A percentile compares a stretch with the other conserved stretches of the same genome.
phyloP scores from a whole-genome alignment of 345 rosid species.

The Mallotus nudiflorus region DNA sequence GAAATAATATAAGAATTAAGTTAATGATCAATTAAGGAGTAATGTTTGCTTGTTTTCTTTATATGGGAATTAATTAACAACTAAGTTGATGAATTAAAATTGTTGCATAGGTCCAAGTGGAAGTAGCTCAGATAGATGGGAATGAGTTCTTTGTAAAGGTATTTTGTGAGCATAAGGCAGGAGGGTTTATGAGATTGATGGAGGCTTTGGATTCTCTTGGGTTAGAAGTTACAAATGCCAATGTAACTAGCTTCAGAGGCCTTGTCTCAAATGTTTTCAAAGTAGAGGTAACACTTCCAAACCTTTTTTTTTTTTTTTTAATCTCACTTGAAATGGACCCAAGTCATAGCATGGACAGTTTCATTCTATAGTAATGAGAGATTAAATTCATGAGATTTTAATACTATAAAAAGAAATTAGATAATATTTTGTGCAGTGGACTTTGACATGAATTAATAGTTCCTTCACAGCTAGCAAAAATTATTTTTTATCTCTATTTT shows the following conservation, averaged over 20 bases:
- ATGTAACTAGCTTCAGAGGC: slow-evolving; percentile 68
- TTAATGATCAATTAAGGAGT: neutral
- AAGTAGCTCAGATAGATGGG: slow-evolving; percentile 80
- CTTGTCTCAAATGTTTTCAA: slow-evolving; percentile 88
- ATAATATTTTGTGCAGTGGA: too few species aligned
- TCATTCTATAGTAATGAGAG: too few species aligned
- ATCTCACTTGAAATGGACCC: too few species aligned
- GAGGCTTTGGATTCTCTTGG: slow-evolving; percentile 85
- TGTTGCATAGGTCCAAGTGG: slow-evolving; percentile 72
- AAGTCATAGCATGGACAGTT: too few species aligned
- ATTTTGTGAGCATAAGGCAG: slow-evolving; percentile 78
- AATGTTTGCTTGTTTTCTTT: neutral
- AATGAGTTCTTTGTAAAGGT: slow-evolving; percentile 88
- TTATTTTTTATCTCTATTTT: too few species aligned
- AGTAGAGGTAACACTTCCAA: slow-evolving; percentile 64
- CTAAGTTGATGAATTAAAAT: neutral
- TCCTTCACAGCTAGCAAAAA: too few species aligned
- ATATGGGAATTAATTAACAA: neutral
- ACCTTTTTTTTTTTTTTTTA: neutral
- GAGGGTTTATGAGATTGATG: slow-evolving; percentile 80
- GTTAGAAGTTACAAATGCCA: slow-evolving; percentile 82
- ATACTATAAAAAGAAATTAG: too few species aligned
- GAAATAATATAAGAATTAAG: neutral
- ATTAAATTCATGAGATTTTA: too few species aligned
- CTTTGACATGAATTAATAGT: too few species aligned